A percentile compares a stretch with the other conserved stretches of the same genome.
Conservation (phyloP, 2,329 filamentous ascomycete genomes). For the Botryotinia calthae region DNA sequence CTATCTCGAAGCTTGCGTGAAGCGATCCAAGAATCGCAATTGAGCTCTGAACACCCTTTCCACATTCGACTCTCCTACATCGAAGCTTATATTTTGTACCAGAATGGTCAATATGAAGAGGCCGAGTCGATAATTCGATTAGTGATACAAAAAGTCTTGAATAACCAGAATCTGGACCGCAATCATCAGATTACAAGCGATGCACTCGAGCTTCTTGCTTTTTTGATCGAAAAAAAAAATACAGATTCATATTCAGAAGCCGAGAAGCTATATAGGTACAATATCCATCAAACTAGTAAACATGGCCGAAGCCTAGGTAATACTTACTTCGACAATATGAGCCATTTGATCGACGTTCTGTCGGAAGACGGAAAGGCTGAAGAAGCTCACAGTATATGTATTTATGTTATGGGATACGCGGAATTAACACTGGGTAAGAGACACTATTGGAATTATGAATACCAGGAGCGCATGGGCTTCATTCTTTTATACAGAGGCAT, state of each 20-base stretch:
- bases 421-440: background rate
- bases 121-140: background rate
- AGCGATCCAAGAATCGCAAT: background rate
- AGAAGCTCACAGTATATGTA: background rate
- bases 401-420: too few relatives aligned
- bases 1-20: background rate
- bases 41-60: background rate
- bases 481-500: background rate
- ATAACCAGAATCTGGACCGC: background rate
- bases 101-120: fast-evolving
- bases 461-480: fast-evolving
- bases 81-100: background rate
- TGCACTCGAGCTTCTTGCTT: background rate
- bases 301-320: background rate
- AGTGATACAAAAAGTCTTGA: background rate
- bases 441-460: fast-evolving
- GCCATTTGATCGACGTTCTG: fast-evolving
- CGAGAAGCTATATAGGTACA: background rate
- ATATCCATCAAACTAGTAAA: background rate
- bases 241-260: background rate
- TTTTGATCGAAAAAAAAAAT: fast-evolving
- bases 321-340: background rate
- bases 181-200: background rate
- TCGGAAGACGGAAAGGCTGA: background rate
- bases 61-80: background rate